These are phyloP conservation scores for Kickxella alabastrina DNA, from an alignment of 192 early-diverging fungal species.

Conservation along the genomic window DNA sequence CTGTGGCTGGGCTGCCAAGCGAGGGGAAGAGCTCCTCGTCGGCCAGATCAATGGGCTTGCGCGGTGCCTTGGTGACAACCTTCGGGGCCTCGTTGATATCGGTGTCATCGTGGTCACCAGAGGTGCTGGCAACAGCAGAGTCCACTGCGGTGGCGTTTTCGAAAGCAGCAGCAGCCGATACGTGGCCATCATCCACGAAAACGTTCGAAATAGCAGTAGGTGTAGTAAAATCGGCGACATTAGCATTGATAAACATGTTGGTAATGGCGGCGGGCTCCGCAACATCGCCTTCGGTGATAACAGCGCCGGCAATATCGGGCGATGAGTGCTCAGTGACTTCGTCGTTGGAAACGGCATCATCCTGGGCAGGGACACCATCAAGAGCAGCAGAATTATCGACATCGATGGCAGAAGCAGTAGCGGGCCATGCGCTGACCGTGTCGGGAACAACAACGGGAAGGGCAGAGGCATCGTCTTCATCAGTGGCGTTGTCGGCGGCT, in stretches of 20 bases:
- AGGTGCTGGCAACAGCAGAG: constrained; percentile 33
- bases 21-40: constrained; percentile 70
- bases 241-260: background rate
- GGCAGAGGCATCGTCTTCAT: background rate
- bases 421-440: constrained; percentile 1
- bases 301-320: background rate
- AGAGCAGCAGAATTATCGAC: constrained; percentile 5
- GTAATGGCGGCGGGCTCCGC: background rate
- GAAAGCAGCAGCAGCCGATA: constrained; percentile 27
- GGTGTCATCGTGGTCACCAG: background rate
- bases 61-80: background rate
- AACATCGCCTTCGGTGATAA: background rate
- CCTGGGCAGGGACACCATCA: background rate
- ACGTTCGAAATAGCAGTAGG: background rate
- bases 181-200: constrained; percentile 1
- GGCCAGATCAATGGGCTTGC: constrained; percentile 23
- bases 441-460: background rate
- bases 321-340: background rate
- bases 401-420: constrained; percentile 1
- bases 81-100: constrained; percentile 5
- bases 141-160: constrained; percentile 20
- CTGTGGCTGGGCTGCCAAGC: constrained; percentile 56
- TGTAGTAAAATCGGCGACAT: background rate
- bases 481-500: background rate
- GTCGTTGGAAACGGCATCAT: background rate